Base-by-base conservation (phyloP, 2,329 filamentous ascomycete genomes). In the Herpotrichia juniperi region DNA sequence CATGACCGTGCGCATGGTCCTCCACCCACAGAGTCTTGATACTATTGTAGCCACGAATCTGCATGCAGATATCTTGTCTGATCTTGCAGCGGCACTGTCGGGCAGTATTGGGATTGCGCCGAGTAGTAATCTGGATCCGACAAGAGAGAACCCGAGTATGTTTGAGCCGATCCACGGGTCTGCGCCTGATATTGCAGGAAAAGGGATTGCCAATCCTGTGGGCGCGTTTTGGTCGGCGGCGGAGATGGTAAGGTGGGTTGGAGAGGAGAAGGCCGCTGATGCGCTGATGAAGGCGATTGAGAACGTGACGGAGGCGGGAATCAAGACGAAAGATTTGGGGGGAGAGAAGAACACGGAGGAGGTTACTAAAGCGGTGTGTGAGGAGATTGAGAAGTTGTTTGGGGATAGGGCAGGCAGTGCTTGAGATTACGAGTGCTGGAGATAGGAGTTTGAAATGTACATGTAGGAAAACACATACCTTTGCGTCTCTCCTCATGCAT, bases 161-260 rank as follows among this genome's bases (percentile, higher is more conserved):
- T 87, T 86, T 54, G 84, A 87, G 72, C 83, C 85, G 11, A 83
- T 86, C 30, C 85, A 87, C 56, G 85, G 85, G 9, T 84, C 80
- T 24, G 85, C 84, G 0, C 85, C 84, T 3, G 86, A 88, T 56
- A 87, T 88, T 48, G 83, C 82, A 1, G 85, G 86, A 2, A 82
- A 84, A 61, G 84, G 84, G 0, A 76, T 85, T 24, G 83, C 84
- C 1, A 87, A 87, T 62, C 85, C 85, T 0, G 78, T 88, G 0
- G 86, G 82, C 6, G 86, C 85, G 6, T 87, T 88, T 67, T 89
- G 87, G 87, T 87, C 85, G 0, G 86, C 83, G 0, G 84, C 86
- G 4, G 87, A 88, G 76, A 85, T 90, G 83, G 77, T 88, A 11
- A 73, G 79, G 34, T 87, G 86, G 80, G 68, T 88, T n/a, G 85